phyloP scores from a whole-genome alignment of 1,284 basidiomycete genomes.

The Polyporus tsugae region DNA sequence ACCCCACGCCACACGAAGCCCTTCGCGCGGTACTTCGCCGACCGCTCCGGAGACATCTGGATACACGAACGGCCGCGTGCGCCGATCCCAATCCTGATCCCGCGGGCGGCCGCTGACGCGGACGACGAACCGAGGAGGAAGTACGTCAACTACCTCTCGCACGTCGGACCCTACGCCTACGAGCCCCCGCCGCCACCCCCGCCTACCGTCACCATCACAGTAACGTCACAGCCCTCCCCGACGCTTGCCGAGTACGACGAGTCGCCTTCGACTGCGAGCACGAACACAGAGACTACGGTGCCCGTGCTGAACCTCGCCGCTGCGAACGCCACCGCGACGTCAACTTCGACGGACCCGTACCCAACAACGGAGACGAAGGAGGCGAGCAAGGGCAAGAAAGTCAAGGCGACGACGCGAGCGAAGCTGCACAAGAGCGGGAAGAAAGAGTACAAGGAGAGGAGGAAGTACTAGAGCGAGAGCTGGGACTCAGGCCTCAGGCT shows the following conservation, averaged over 20 bases:
- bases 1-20: conserved; percentile 17
- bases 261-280: not conserved
- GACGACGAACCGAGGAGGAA: not conserved
- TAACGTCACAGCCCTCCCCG: not conserved
- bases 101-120: not conserved
- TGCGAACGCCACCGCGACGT: not conserved
- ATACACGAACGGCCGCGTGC: conserved; percentile 8
- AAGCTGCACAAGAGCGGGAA: conserved; percentile 15
- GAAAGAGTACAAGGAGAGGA: conserved; percentile 10
- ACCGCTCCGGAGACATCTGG: conserved; percentile 28
- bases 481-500: not conserved
- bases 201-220: conserved; percentile 5
- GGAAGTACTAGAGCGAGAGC: not conserved
- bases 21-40: conserved; percentile 28
- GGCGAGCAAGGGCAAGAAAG: conserved; percentile 11
- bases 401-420: conserved; percentile 18
- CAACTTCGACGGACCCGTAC: not conserved
- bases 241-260: not conserved
- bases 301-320: not conserved
- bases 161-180: conserved; percentile 23
- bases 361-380: not conserved
- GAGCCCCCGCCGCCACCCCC: conserved; percentile 13
- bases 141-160: conserved; percentile 25
- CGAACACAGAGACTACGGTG: not conserved
- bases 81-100: not conserved